These are phyloP conservation scores for Thelephora terrestris DNA, from an alignment of 1,284 basidiomycete genomes.

Conservation along the genomic window DNA sequence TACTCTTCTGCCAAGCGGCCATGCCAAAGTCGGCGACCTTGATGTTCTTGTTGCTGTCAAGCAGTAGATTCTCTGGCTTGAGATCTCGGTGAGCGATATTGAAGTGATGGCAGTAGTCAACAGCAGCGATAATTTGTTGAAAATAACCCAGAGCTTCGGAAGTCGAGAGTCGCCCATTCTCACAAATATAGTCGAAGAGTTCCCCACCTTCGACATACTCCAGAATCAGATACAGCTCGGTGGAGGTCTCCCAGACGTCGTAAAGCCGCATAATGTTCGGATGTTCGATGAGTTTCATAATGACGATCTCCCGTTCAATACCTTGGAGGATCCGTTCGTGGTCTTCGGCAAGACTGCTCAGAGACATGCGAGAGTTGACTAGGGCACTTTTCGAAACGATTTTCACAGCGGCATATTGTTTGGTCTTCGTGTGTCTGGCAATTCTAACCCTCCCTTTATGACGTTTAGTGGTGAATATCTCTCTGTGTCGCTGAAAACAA, in stretches of 20 bases:
- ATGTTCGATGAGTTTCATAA: constrained; percentile 99
- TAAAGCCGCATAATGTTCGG: constrained; percentile 92
- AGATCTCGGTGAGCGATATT: constrained; percentile 97
- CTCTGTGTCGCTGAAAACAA: constrained; percentile 15
- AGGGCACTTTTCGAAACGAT: constrained; percentile 83
- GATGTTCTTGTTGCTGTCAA: constrained; percentile 81
- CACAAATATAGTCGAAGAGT: constrained; percentile 91
- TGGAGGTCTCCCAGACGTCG: constrained; percentile 96
- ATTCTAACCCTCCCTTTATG: constrained; percentile 80
- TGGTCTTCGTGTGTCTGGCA: constrained; percentile 80
- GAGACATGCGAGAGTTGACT: constrained; percentile 60
- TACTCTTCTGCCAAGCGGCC: constrained; percentile 82
- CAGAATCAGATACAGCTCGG: constrained; percentile 86
- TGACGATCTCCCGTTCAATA: constrained; percentile 95
- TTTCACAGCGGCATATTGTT: constrained; percentile 92
- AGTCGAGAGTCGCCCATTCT: constrained; percentile 69
- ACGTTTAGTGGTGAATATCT: constrained; percentile 3
- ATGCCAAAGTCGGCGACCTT: constrained; percentile 99
- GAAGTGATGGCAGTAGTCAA: constrained; percentile 95
- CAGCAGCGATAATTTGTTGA: constrained; percentile 91
- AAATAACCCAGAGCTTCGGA: constrained; percentile 89
- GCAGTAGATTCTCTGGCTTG: constrained; percentile 92
- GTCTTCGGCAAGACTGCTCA: constrained; percentile 60
- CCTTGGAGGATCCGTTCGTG: constrained; percentile 62
- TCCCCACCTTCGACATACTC: constrained; percentile 98